Percentiles rank a stretch among this genome's conserved stretches.
Evolutionary conservation across 176 grass and related monocot genomes (phyloP).

Genomic region (Oryza nivara): DNA sequence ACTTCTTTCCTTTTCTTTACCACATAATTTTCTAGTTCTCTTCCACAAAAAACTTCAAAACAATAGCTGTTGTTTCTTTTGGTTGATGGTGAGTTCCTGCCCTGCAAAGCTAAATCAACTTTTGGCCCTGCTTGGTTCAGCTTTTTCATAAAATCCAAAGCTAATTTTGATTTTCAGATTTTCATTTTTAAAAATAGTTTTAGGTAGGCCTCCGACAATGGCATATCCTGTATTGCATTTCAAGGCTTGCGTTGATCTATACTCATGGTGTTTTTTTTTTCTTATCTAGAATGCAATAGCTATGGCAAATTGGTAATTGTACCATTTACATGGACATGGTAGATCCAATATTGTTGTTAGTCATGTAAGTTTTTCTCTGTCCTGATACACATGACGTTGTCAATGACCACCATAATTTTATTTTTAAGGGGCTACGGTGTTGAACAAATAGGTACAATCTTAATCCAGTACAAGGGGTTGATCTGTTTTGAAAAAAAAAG

Average conservation of each 20-base stretch:
- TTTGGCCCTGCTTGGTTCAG: background rate
- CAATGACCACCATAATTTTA: conserved; percentile 18
- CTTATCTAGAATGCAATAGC: conserved; percentile 6
- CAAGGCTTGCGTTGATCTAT: conserved; percentile 29
- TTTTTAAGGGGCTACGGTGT: conserved; percentile 29
- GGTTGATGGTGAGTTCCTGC: conserved; percentile 9
- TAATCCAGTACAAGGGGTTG: conserved; percentile 46
- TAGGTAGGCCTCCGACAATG: background rate
- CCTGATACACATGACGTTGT: background rate
- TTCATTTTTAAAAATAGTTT: background rate
- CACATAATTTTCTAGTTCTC: conserved; percentile 26
- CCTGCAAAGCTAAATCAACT: conserved; percentile 11
- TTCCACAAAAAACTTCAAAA: background rate
- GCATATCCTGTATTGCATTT: background rate
- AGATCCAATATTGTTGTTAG: conserved; percentile 12
- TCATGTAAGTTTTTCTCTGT: conserved; percentile 11
- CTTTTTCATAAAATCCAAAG: background rate
- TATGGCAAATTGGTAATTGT: background rate
- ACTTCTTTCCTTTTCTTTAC: conserved; percentile 15
- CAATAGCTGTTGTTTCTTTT: conserved; percentile 27
- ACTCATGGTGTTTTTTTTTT: background rate
- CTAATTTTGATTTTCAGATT: background rate
- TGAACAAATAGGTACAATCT: conserved; percentile 36
- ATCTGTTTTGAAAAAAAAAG: conserved; percentile 48
- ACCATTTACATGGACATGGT: conserved; percentile 9